phyloP scores from a whole-genome alignment of 1,139 yeast species.

The Candida labiduridarum region DNA sequence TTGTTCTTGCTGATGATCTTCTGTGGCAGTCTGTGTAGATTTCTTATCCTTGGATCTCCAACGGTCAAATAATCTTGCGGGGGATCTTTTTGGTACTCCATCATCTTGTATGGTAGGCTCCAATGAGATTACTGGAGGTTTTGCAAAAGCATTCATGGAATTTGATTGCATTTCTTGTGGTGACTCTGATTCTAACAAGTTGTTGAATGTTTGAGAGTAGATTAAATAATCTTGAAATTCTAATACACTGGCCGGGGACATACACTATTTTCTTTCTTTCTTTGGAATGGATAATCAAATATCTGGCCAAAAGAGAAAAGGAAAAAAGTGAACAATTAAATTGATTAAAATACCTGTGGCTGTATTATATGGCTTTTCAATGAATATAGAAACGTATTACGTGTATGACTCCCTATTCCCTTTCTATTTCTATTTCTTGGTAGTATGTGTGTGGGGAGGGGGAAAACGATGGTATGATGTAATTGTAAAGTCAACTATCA shows the following conservation, averaged over 20 bases:
- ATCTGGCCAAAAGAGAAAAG: background rate
- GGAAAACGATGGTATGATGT: background rate
- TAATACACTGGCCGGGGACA: constrained; percentile 8
- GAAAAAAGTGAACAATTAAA: background rate
- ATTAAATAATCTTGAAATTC: constrained; percentile 14
- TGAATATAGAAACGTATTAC: background rate
- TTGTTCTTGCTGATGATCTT: background rate
- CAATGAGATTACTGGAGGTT: constrained; percentile 4
- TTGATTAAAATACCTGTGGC: background rate
- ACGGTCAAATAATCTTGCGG: constrained; percentile 18
- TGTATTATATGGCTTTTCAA: background rate
- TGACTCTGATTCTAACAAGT: constrained; percentile 1
- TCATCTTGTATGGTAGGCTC: constrained; percentile 2
- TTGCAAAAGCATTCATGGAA: background rate
- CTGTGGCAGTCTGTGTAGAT: background rate
- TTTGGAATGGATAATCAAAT: background rate
- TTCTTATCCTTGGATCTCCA: constrained; percentile 7
- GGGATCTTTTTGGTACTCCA: constrained; percentile 22
- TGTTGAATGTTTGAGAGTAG: constrained; percentile 4
- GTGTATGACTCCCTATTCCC: too few species aligned
- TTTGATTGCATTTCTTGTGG: background rate
- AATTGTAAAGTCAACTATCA: too few species aligned
- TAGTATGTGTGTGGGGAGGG: background rate
- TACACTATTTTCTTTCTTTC: background rate
- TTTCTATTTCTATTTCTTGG: too few species aligned